phyloP scores from a whole-genome alignment of 495 filamentous ascomycete genomes.

The Hypomontagnella monticulosa region DNA sequence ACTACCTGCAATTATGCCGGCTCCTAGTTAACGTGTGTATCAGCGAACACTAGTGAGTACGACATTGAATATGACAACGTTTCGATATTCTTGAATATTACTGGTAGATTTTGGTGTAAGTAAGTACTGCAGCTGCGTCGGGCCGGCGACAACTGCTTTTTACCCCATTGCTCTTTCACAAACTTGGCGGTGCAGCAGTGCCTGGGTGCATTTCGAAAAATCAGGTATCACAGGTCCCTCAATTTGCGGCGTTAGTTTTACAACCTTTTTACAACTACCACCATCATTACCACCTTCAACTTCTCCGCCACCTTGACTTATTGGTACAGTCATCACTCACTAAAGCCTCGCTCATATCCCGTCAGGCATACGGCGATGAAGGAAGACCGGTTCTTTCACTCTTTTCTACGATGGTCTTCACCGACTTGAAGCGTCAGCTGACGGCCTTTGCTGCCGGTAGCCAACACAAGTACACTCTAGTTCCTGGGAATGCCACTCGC shows the following conservation, averaged over 20 bases:
- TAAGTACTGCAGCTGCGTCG: neutral
- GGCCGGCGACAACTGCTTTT: neutral
- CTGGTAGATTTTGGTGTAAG: too few species aligned
- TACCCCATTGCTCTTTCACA: neutral
- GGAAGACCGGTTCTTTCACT: conserved; percentile 27
- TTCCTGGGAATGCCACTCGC: conserved; percentile 27
- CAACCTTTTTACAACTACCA: neutral
- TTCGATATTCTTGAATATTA: too few species aligned
- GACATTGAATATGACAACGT: too few species aligned
- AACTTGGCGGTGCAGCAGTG: neutral
- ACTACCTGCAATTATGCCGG: too few species aligned
- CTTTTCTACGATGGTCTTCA: conserved; percentile 34
- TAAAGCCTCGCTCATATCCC: neutral
- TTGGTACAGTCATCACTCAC: neutral
- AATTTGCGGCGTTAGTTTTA: neutral
- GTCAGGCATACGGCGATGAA: conserved; percentile 32
- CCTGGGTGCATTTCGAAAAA: neutral
- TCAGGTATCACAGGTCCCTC: neutral
- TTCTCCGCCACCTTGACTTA: neutral
- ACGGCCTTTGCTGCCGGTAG: conserved; percentile 26
- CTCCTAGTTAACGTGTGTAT: too few species aligned
- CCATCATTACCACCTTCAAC: neutral
- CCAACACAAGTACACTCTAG: conserved; percentile 40
- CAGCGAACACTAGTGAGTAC: too few species aligned
- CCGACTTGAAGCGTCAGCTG: conserved; percentile 37